A percentile compares a stretch with the other conserved stretches of the same genome.
Evolutionary conservation across 2,329 filamentous ascomycete species (phyloP).

Genomic region (Iodosphaeria phyllophila): DNA sequence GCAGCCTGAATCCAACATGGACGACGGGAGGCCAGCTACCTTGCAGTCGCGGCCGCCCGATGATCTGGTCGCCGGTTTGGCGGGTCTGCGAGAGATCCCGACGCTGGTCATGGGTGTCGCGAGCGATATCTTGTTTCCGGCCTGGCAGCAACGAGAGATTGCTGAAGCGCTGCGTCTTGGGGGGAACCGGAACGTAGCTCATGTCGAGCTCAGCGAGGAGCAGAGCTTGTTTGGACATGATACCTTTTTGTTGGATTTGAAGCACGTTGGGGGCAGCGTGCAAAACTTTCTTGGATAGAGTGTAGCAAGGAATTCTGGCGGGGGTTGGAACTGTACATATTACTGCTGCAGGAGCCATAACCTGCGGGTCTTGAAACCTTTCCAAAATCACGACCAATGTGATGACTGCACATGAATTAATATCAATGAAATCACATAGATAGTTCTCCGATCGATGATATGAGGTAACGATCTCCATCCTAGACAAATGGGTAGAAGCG

Average conservation of each 20-base stretch:
- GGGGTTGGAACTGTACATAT: too few species aligned
- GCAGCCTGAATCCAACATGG: slow-evolving; percentile 32
- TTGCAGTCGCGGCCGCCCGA: slow-evolving; percentile 39
- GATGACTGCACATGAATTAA: too few species aligned
- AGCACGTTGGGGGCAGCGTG: slow-evolving; percentile 76
- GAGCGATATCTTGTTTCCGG: slow-evolving; percentile 90
- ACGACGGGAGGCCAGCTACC: slow-evolving; percentile 13
- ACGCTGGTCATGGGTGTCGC: slow-evolving; percentile 85
- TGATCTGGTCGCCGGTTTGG: slow-evolving; percentile 63
- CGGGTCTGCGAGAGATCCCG: slow-evolving; percentile 53
- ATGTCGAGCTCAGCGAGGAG: slow-evolving; percentile 86
- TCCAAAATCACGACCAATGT: too few species aligned
- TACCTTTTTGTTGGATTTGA: slow-evolving; percentile 80
- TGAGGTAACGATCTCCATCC: too few species aligned
- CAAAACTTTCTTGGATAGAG: slow-evolving; percentile 53
- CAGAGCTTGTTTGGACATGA: slow-evolving; percentile 92
- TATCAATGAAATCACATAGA: too few species aligned
- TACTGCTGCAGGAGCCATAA: too few species aligned
- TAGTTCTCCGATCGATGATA: too few species aligned
- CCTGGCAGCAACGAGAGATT: slow-evolving; percentile 94
- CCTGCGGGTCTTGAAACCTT: too few species aligned
- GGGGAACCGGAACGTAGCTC: slow-evolving; percentile 67
- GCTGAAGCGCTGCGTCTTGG: slow-evolving; percentile 60
- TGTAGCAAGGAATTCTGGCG: too few species aligned
- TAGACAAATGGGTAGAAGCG: too few species aligned